phyloP scores from a whole-genome alignment of 1,284 basidiomycete species.

The Austroboletus novae-zelandiae region DNA sequence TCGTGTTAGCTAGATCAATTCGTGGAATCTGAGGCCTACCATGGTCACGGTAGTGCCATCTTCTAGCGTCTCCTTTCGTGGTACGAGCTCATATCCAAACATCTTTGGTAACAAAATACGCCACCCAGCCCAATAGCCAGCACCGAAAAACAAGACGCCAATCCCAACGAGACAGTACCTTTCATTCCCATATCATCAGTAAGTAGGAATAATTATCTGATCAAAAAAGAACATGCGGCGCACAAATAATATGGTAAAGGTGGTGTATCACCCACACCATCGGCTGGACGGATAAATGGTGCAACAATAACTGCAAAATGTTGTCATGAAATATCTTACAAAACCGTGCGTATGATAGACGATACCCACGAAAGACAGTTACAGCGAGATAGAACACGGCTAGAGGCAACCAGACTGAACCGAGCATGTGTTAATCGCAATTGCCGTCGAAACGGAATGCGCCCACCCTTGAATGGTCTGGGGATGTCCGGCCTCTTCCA shows the following conservation, averaged over 20 bases:
- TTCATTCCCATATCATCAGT: background rate
- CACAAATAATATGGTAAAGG: slow-evolving; percentile 60
- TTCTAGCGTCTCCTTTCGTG: slow-evolving; percentile 44
- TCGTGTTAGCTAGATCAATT: background rate
- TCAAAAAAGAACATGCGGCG: slow-evolving; percentile 11
- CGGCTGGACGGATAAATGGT: slow-evolving; percentile 54
- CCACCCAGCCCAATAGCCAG: slow-evolving; percentile 58
- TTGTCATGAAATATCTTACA: background rate
- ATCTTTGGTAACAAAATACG: slow-evolving; percentile 47
- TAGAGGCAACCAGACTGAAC: slow-evolving; percentile 54
- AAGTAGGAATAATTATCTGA: background rate
- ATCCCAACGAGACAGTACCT: slow-evolving; percentile 60
- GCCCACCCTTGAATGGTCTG: slow-evolving; percentile 56
- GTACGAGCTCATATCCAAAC: slow-evolving; percentile 49
- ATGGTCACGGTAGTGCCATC: slow-evolving; percentile 59
- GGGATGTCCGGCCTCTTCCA: slow-evolving; percentile 45
- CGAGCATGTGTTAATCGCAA: background rate
- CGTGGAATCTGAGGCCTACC: slow-evolving; percentile 35
- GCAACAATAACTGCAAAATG: slow-evolving; percentile 45
- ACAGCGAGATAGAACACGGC: slow-evolving; percentile 55
- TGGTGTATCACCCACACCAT: slow-evolving; percentile 56
- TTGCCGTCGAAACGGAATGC: background rate
- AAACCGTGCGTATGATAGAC: background rate
- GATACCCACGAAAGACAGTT: slow-evolving; percentile 45
- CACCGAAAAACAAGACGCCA: slow-evolving; percentile 44